Conservation (phyloP, 1,284 basidiomycete genomes). For the Melanopsichium pennsylvanicum region DNA sequence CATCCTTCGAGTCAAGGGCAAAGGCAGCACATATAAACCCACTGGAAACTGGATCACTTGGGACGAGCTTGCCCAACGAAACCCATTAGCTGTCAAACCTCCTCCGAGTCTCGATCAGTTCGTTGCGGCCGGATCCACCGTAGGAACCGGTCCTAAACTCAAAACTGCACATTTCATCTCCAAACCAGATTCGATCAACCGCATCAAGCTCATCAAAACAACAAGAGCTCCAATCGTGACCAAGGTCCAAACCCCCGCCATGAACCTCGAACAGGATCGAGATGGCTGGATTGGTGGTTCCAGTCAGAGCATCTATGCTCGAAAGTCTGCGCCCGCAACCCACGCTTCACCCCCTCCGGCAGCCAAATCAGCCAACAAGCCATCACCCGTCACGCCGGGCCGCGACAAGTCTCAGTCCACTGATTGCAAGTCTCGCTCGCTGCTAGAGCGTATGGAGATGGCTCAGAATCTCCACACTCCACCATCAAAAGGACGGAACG, state of each 20-base stretch:
- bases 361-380: conserved; percentile 6
- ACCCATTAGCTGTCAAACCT: conserved; percentile 41
- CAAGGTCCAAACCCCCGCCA: conserved; percentile 17
- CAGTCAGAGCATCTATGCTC: conserved; percentile 50
- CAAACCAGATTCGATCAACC: conserved; percentile 5
- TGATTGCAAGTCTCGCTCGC: conserved; percentile 4
- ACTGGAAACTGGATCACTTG: conserved; percentile 43
- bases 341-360: conserved; percentile 28
- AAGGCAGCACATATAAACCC: conserved; percentile 45
- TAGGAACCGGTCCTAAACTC: conserved; percentile 23
- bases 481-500: conserved; percentile 16
- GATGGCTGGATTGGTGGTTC: conserved; percentile 49
- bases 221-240: conserved; percentile 7
- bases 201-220: conserved; percentile 1
- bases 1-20: conserved; percentile 19
- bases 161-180: conserved; percentile 16
- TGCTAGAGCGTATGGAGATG: conserved; percentile 43
- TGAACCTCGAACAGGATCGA: conserved; percentile 34
- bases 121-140: conserved; percentile 2
- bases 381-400: conserved; percentile 17
- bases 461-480: conserved; percentile 20
- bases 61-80: conserved; percentile 40
- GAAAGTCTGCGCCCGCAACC: conserved; percentile 4
- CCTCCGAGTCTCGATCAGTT: conserved; percentile 23
- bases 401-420: conserved; percentile 2